Conservation (phyloP, 2,329 filamentous ascomycete species). For the Allantophomopsis cytisporea region DNA sequence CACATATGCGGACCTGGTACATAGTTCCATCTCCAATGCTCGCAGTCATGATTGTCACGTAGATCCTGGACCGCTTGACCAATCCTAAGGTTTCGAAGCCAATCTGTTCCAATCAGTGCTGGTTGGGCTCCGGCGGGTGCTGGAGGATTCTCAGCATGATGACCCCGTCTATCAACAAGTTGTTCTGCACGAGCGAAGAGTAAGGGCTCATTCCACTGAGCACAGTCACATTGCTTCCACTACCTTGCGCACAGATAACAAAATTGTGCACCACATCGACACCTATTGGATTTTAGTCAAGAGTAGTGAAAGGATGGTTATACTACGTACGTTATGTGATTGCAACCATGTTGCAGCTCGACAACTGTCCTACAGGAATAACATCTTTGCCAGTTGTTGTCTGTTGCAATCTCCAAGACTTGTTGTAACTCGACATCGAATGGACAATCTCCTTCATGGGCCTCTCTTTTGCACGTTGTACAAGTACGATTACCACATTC, state of each 20-base stretch:
- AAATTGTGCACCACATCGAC: constrained; percentile 31
- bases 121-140: too few species aligned
- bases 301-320: not conserved
- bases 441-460: constrained; percentile 33
- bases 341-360: constrained; percentile 34
- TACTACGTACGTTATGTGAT: constrained; percentile 38
- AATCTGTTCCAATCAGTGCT: too few species aligned
- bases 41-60: constrained; percentile 25
- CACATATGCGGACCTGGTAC: constrained; percentile 22
- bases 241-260: constrained; percentile 30
- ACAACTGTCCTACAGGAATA: constrained; percentile 29
- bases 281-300: constrained; percentile 19
- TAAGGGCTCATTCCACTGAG: constrained; percentile 22
- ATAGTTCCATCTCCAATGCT: constrained; percentile 21
- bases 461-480: constrained; percentile 29
- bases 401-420: constrained; percentile 24
- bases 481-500: constrained; percentile 32
- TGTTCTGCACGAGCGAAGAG: constrained; percentile 18
- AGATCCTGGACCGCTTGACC: constrained; percentile 14
- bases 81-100: constrained; percentile 5
- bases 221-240: constrained; percentile 27
- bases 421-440: constrained; percentile 24
- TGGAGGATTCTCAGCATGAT: too few species aligned
- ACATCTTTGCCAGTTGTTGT: constrained; percentile 38
- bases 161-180: constrained; percentile 15